Percentiles rank a stretch among this genome's conserved stretches.
Conservation (phyloP, 192 early-diverging fungal species). For the Umbelopsis ramanniana region DNA sequence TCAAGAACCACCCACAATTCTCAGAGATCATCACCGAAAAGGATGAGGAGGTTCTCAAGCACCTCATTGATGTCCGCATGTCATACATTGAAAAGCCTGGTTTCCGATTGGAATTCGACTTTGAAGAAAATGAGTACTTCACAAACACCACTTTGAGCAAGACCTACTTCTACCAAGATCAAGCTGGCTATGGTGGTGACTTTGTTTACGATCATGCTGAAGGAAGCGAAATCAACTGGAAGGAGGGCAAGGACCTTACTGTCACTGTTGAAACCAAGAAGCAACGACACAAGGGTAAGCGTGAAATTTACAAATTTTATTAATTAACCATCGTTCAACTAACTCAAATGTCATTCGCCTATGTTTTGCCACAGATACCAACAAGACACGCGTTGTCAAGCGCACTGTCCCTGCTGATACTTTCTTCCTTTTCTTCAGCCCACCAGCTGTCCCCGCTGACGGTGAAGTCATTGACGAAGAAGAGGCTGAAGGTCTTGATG, state of each 20-base stretch:
- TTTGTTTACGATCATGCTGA: conserved; percentile 92
- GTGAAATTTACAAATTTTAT: background rate
- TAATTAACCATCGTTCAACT: too few species aligned
- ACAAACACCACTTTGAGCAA: conserved; percentile 86
- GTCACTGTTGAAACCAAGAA: conserved; percentile 96
- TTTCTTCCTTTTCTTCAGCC: conserved; percentile 97
- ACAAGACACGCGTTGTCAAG: conserved; percentile 98
- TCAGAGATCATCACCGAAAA: conserved; percentile 86
- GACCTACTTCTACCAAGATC: conserved; percentile 91
- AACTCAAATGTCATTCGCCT: background rate
- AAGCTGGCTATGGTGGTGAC: conserved; percentile 78
- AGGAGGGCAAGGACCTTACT: conserved; percentile 94
- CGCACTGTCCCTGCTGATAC: conserved; percentile 94
- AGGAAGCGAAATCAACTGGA: conserved; percentile 94
- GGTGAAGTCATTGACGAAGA: conserved; percentile 78
- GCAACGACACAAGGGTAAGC: conserved; percentile 92
- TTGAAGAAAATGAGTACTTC: conserved; percentile 89
- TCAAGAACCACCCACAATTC: conserved; percentile 86
- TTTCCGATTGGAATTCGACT: conserved; percentile 94
- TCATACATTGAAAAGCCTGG: conserved; percentile 88
- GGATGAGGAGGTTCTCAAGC: conserved; percentile 89
- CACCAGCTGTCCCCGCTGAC: conserved; percentile 77
- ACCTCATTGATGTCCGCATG: conserved; percentile 87
- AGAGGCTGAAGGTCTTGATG: conserved; percentile 79
- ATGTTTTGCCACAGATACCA: conserved; percentile 64